Base-by-base conservation (phyloP, 371 early-diverging fungal species). In the Lichtheimia corymbifera region DNA sequence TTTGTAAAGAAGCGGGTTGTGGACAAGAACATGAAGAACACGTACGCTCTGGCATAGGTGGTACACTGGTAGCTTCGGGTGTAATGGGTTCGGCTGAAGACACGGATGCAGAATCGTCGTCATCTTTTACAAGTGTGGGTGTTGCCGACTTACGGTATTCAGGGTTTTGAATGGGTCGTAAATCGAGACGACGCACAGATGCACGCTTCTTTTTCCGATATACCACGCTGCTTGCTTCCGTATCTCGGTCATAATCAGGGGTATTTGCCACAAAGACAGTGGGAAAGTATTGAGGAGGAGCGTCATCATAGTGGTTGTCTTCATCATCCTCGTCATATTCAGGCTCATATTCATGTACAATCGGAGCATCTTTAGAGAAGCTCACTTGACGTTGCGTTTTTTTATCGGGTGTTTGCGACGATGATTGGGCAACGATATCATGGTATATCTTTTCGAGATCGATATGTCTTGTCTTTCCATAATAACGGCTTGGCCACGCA, bases 341-440 rank as follows among this genome's bases (percentile, higher is more conserved):
- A 17, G 79, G 56, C 20, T 73, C 76, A 51, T 73, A 73, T 62
- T 75, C 53, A 27, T 60, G 18, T 7, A 52, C 45, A 13, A 35
- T 53, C 15, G 64, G 64, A 5, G 50, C 53, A 45, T 27, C 44
- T 25, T 53, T 53, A 40, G 58, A 57, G 50, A 59, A 56, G 53
- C 61, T 54, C 43, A 65, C 60, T 42, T 53, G 50, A 42, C 61
- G 51, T 51, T 59, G 54, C 17, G 54, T 24, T 40, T 18, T 45
- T 54, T 51, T 18, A 35, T 55, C 18, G 15, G 53, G 9, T 52
- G 28, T 2, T n/a, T 17, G 11, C 14, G 17, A 15, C 14, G 17
- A 15, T 50, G 50, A 5, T 15, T 53, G 14, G 50, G 28, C 24
- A n/a, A 45, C 25, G 12, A 56, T 44, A n/a, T 65, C 45, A 12